Base-by-base conservation (phyloP, 352 stramenopile genomes). In the Globisporangium acanthophoron region DNA sequence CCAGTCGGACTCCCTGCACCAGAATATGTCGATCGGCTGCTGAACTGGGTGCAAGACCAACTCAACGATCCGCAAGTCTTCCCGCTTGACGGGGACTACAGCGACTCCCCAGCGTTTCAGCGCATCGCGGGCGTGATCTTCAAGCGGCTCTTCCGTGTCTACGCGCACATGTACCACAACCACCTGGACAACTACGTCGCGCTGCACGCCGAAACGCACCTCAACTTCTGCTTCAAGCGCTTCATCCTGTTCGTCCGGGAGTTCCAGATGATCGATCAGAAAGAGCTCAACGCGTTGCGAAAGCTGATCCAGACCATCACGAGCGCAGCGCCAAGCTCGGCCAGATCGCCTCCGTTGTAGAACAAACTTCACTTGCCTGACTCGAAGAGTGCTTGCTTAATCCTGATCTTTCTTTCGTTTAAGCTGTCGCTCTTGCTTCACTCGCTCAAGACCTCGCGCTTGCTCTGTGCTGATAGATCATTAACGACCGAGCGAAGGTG, bases 221-320 rank as follows among this genome's bases (percentile, higher is more conserved):
- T 99, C 48, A 98, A 98, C 71, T 97, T 97, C 16, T 98, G 91
- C 66, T 98, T 98, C 75, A 98, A 98, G 74, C 92, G 97, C 45
- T 99, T 98, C 61, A 87, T 98, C 63, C 95, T 97, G 50, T 99
- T 99, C 70, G 92, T 94, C 66, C 87, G 77, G 3, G 82, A 97
- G 57, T 98, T 98, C 70, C 71, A 94, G 8, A 72, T 98, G 35
- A 80, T 98, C 43, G 88, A 95, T 20, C 82, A 97, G 64, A 96
- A 96, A 65, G 94, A 98, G 70, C 85, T 98, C 55, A 90, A 97
- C 57, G 91, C 93, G 29, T 69, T 98, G 56, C 88, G 96, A 49
- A 96, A 98, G 51, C 76, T 98, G 62, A 95, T 98, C 50, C 88
- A 82, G 53, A 74, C 70, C 20, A 58, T 78, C 11, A 39, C 48